phyloP scores from a whole-genome alignment of 495 filamentous ascomycete genomes.

The Symbiotaphrina buchneri region DNA sequence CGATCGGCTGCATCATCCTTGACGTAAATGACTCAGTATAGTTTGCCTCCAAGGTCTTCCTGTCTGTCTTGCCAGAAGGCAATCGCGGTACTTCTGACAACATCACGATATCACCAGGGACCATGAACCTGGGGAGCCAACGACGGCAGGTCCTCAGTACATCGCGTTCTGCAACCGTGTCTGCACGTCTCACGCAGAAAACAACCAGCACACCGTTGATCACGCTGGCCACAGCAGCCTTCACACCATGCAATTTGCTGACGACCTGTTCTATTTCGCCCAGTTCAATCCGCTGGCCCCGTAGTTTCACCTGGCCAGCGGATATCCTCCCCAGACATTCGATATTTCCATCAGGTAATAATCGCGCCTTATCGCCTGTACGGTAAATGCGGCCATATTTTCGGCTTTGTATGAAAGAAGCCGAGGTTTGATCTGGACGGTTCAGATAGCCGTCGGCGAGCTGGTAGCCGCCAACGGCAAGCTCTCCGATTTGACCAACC shows the following conservation, averaged over 20 bases:
- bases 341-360: constrained; percentile 41
- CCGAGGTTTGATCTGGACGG: constrained; percentile 47
- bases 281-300: constrained; percentile 64
- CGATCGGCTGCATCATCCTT: constrained; percentile 1
- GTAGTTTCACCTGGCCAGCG: constrained; percentile 58
- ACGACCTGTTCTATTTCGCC: constrained; percentile 61
- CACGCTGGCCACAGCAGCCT: constrained; percentile 33
- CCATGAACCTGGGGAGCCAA: constrained; percentile 62
- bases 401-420: constrained; percentile 37
- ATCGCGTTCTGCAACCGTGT: constrained; percentile 10
- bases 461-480: constrained; percentile 60
- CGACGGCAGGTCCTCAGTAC: constrained; percentile 34
- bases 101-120: constrained; percentile 44
- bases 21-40: constrained; percentile 17
- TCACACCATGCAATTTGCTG: constrained; percentile 24
- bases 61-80: constrained; percentile 60
- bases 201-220: constrained; percentile 35
- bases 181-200: constrained; percentile 31
- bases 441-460: constrained; percentile 71
- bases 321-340: constrained; percentile 69
- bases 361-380: constrained; percentile 64
- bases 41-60: constrained; percentile 32
- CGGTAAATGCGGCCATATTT: constrained; percentile 42
- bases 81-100: constrained; percentile 39
- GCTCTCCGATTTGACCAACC: constrained; percentile 48